Conservation (phyloP, 2,329 filamentous ascomycete species). For the Purpureocillium lavendulum region DNA sequence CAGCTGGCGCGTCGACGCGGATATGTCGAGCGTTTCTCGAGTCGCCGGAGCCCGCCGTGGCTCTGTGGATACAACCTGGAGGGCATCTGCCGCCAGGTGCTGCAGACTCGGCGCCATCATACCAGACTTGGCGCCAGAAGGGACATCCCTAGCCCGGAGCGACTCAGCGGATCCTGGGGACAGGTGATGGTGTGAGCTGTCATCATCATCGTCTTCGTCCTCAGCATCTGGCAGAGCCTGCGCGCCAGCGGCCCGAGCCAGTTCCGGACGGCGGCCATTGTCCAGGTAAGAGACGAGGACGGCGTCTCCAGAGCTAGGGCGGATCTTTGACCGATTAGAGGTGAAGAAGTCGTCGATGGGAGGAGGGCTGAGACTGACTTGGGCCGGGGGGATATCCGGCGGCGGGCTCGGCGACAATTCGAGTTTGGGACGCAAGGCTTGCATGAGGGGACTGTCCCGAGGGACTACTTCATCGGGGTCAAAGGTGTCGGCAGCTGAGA, state of each 20-base stretch:
- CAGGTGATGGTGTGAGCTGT: constrained; percentile 5
- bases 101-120: constrained; percentile 14
- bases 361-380: constrained; percentile 24
- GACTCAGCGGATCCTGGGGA: neutral
- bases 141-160: neutral
- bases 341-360: constrained; percentile 32
- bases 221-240: constrained; percentile 40
- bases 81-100: constrained; percentile 22
- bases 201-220: constrained; percentile 35
- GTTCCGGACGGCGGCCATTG: constrained; percentile 55
- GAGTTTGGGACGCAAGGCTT: constrained; percentile 22
- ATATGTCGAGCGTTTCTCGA: constrained; percentile 18
- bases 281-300: constrained; percentile 59
- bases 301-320: constrained; percentile 52
- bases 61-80: constrained; percentile 17
- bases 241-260: constrained; percentile 49
- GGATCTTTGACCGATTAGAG: constrained; percentile 44
- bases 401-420: constrained; percentile 22
- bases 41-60: constrained; percentile 6
- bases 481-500: constrained; percentile 25
- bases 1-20: constrained; percentile 19
- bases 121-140: neutral
- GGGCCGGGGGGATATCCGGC: constrained; percentile 25
- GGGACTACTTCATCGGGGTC: constrained; percentile 35
- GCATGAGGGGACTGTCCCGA: constrained; percentile 31